These are phyloP conservation scores for Sporobolomyces roseus DNA, from an alignment of 768 basidiomycete species.

Conservation along the genomic window DNA sequence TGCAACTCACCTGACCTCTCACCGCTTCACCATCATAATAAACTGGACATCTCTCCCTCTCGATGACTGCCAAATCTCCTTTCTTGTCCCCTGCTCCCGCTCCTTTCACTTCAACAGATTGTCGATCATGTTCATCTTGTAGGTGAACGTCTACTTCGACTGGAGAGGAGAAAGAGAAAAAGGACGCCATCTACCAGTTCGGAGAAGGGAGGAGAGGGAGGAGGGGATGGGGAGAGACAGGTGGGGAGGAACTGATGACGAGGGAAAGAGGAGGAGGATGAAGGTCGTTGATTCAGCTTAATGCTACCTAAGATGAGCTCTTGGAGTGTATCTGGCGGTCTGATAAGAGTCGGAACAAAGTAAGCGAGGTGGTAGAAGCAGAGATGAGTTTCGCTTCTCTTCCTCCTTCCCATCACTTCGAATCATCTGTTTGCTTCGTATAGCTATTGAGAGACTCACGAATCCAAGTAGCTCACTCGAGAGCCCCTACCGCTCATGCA, in stretches of 20 bases:
- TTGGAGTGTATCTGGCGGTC: too few species aligned
- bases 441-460: too few species aligned
- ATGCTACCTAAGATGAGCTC: too few species aligned
- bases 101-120: slow-evolving; percentile 77
- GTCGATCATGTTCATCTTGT: slow-evolving; percentile 77
- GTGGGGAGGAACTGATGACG: not conserved
- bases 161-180: slow-evolving; percentile 78
- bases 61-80: slow-evolving; percentile 66
- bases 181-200: slow-evolving; percentile 64
- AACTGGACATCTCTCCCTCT: slow-evolving; percentile 73
- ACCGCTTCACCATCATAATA: slow-evolving; percentile 96
- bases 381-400: too few species aligned
- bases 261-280: not conserved
- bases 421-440: too few species aligned
- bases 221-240: not conserved
- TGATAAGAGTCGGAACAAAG: too few species aligned
- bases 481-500: too few species aligned
- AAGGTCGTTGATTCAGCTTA: too few species aligned
- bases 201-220: not conserved
- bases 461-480: too few species aligned
- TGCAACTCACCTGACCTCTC: slow-evolving; percentile 65
- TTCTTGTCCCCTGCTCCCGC: slow-evolving; percentile 44
- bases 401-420: too few species aligned
- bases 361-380: too few species aligned
- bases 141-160: slow-evolving; percentile 88